Evolutionary conservation across 2,329 filamentous ascomycete genomes (phyloP), one percentile per base, ranked within the genome.

Genomic region (Penicillium oxalicum): DNA sequence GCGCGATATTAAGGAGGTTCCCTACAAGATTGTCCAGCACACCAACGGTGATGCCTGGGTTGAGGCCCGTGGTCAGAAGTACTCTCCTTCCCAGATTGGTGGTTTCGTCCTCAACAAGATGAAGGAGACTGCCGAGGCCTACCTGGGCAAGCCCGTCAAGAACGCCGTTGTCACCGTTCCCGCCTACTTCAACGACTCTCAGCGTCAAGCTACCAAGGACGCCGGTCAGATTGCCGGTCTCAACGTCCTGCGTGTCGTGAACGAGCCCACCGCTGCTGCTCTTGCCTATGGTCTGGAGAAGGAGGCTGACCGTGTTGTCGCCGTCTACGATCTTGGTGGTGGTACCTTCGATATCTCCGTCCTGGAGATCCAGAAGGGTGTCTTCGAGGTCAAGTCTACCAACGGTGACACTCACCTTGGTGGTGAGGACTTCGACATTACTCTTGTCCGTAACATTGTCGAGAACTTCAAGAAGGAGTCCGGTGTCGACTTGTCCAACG

Each of bases 341-440:
- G 91, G 91, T 83, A 97, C 91, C 62, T 97, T 97, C 76, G 91
- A 97, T 89, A 94, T 97, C 74, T 96, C 91, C 56, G 85, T 96
- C 55, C 86, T 97, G 12, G 90, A 95, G 77, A 96, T 97, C 69
- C 90, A 95, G 77, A 90, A 90, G 74, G 91, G 91, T 73, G 91
- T 97, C 48, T 97, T 97, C 72, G 91, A 96, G 79, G 91, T 97
- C 74, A 96, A 96, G 83, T 95, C 91, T 13, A 97, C 91, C 78
- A 95, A 95, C 74, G 91, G 91, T 84, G 91, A 97, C 72, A 97
- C 91, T 58, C 91, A 97, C 74, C 83, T 97, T 62, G 91, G 91
- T 83, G 91, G 91, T 77, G 91, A 97, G 74, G 91, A 97, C 74
- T 97, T 96, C 68, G 91, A 97, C 70, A 96, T 95, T 68, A 83